Evolutionary conservation across 257 asterid genomes (phyloP), one percentile per base, ranked within the genome.

Genomic region (Lycium ferocissimum): DNA sequence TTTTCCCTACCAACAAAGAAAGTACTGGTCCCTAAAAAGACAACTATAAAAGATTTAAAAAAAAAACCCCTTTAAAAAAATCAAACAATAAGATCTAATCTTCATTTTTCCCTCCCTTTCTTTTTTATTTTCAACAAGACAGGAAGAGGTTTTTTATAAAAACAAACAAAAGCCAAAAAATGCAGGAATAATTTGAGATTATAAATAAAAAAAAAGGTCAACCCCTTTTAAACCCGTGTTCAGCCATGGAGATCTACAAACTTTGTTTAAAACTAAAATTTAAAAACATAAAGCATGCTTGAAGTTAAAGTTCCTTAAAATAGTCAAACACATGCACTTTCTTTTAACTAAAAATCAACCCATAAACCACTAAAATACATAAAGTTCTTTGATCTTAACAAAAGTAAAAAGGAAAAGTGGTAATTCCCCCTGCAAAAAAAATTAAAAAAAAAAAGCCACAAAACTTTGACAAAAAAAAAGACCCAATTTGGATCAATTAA

Each of bases 271-370:
- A 85, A 82, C 14, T 10, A 69, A 26, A 56, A 86, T 83, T 56
- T 47, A 85, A 85, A 75, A 84, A 53, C 54, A 73, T 56, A 88
- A 83, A 82, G 88, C 18, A 80, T 73, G 86, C 71, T 86, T 89
- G 87, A 88, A 87, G 90, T 78, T 87, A 87, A 89, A 85, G 89
- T 85, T 85, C 91, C 94, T 84, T 78, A 89, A 83, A 66, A 63
- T 85, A 88, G 92, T 89, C 84, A 86, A 86, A 85, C 92, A 88
- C 91, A 89, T 91, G 94, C 92, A 88, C 82, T 80, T 83, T 86
- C 80, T 86, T 84, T 91, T 86, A 84, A 86, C 84, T 76, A 86
- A 85, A 84, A 83, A 84, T 83, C 47, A 70, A 83, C 45, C 83
- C 57, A 83, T 69, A 83, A 63, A 33, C 65, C 85, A 82, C 79